phyloP scores from a whole-genome alignment of 139 green algal species.

The Chlorella sp. region DNA sequence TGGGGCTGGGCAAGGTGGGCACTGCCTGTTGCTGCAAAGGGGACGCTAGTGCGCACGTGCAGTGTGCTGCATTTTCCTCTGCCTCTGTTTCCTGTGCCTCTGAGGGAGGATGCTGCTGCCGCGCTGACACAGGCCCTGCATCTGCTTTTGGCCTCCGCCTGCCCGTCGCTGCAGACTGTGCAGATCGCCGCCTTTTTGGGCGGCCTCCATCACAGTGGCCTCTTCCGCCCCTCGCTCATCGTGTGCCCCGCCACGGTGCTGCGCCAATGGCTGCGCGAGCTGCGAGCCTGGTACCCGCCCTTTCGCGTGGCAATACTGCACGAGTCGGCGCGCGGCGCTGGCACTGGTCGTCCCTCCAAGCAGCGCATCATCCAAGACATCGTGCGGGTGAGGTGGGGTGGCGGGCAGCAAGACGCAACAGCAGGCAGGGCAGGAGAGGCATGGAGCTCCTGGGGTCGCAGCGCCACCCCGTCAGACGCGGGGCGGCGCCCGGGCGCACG shows the following conservation, averaged over 20 bases:
- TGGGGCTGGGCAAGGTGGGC: slow-evolving; percentile 75
- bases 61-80: too few relatives aligned
- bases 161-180: slow-evolving; percentile 70
- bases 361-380: slow-evolving; percentile 21
- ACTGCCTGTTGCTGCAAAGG: too few relatives aligned
- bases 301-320: slow-evolving; percentile 89
- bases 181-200: slow-evolving; percentile 81
- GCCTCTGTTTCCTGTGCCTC: too few relatives aligned
- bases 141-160: not conserved
- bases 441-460: not conserved
- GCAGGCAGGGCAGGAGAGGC: not conserved
- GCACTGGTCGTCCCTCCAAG: slow-evolving; percentile 5
- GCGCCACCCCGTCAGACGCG: too few relatives aligned
- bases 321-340: slow-evolving; percentile 45
- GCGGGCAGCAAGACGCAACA: not conserved
- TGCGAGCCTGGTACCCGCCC: slow-evolving; percentile 75
- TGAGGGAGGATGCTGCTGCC: too few relatives aligned
- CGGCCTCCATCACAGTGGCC: slow-evolving; percentile 71
- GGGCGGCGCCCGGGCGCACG: too few relatives aligned
- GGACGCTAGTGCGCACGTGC: too few relatives aligned
- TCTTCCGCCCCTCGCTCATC: slow-evolving; percentile 83
- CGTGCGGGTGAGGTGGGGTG: not conserved
- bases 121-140: not conserved
- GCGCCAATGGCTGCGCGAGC: slow-evolving; percentile 93
- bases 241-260: slow-evolving; percentile 95